Conservation (phyloP, 495 filamentous ascomycete genomes). For the Arthonia radiata region DNA sequence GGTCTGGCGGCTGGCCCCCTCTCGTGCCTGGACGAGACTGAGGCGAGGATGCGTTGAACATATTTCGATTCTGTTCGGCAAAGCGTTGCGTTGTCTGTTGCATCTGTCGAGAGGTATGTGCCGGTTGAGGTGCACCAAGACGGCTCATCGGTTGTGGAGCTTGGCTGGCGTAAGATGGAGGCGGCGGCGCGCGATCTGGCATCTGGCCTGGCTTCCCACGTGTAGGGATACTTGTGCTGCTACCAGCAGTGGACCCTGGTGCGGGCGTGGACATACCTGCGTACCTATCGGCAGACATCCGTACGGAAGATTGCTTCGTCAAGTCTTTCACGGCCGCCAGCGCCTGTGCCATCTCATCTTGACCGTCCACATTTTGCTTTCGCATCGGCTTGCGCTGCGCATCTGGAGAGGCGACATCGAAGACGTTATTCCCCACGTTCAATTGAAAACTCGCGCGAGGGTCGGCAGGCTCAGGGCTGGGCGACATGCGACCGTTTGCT, state of each 20-base stretch:
- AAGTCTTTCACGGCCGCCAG: conserved; percentile 80
- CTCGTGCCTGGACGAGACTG: too few relatives aligned
- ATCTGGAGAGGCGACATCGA: conserved; percentile 78
- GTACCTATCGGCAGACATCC: conserved; percentile 81
- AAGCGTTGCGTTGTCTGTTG: conserved; percentile 76
- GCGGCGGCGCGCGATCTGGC: conserved; percentile 42
- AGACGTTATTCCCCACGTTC: conserved; percentile 92
- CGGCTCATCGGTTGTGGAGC: conserved; percentile 44
- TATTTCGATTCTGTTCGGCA: conserved; percentile 52
- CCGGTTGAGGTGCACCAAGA: conserved; percentile 73
- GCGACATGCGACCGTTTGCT: conserved; percentile 11
- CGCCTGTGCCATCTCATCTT: conserved; percentile 59
- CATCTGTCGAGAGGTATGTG: conserved; percentile 81
- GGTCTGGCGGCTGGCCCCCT: too few relatives aligned
- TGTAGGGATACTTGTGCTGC: conserved; percentile 20
- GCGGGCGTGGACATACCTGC: conserved; percentile 71
- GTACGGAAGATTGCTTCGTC: conserved; percentile 44
- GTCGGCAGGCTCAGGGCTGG: conserved; percentile 77
- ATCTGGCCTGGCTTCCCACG: conserved; percentile 19
- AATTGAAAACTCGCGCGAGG: conserved; percentile 81
- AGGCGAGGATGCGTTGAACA: conserved; percentile 28
- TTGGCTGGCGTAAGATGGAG: conserved; percentile 73
- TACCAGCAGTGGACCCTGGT: conserved; percentile 17
- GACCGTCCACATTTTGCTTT: conserved; percentile 15
- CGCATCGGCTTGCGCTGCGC: conserved; percentile 14